Evolutionary conservation across 352 stramenopile species (phyloP), one percentile per base, ranked within the genome.

Genomic region (Pythium aquatile): DNA sequence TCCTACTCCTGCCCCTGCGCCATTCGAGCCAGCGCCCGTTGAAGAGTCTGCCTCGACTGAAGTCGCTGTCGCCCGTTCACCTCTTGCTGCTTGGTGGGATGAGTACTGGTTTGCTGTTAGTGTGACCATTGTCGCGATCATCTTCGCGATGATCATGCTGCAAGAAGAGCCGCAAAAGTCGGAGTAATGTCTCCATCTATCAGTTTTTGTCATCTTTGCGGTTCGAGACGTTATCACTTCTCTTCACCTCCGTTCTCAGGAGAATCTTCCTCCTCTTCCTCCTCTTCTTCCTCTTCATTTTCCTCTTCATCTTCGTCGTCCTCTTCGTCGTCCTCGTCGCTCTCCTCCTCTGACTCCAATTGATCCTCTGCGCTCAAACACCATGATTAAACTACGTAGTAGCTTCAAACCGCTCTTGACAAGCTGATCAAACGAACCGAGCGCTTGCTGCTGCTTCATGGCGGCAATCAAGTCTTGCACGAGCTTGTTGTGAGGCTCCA

Each of bases 401-500:
- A 24, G 20, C 20, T 24, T 24, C 20, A 24, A 24, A 1, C 29
- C 13, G 44, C n/a, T 28, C 48, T 56, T 24, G 7, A n/a, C 53
- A 37, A 57, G 20, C 20, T 24, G n/a, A 5, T 2, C 42, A 29
- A 24, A 33, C 63, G 5, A 60, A 68, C 62, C 81, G 49, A 93
- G 74, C 17, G 42, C 68, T 29, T 78, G 69, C 8, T 85, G 80
- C 60, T 83, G 79, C 68, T 83, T 84, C 73, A 93, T 76, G 11
- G 79, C 81, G 2, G 49, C 70, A 28, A 93, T 30, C 8, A 93
- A 61, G 62, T 93, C 83, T 44, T 76, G 70, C 37, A 93, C 83
- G 16, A 93, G 76, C 6, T 69, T 54, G 55, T 92, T 91, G 6
- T 77, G 54, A n/a, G 81, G 81, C 63, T 92, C 83, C 11, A 72